Evolutionary conservation across 352 stramenopile species (phyloP).

Genomic region (Globisporangium echinulatum): DNA sequence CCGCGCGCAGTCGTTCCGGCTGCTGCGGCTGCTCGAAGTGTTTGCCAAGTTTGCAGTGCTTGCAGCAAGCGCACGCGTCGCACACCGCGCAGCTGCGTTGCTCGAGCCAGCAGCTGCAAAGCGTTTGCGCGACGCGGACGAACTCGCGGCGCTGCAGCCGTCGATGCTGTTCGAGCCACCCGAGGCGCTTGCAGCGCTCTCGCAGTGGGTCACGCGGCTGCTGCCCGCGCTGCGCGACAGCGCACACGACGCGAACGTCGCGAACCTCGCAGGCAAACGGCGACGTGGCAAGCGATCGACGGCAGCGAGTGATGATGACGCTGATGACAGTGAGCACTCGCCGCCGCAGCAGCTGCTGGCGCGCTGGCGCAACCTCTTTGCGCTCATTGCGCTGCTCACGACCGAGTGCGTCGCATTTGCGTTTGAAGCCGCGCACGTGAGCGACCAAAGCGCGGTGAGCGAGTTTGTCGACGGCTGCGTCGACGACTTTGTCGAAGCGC

Average conservation of each 20-base stretch:
- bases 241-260: conserved; percentile 23
- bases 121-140: conserved; percentile 28
- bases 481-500: conserved; percentile 34
- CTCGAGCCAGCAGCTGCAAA: conserved; percentile 33
- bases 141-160: conserved; percentile 44
- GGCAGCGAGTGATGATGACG: background rate
- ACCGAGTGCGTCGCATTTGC: conserved; percentile 62
- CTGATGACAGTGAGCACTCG: conserved; percentile 20
- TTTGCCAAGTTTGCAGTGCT: conserved; percentile 60
- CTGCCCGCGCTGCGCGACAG: conserved; percentile 45
- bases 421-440: conserved; percentile 38
- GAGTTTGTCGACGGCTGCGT: conserved; percentile 48
- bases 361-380: conserved; percentile 73
- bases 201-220: conserved; percentile 45
- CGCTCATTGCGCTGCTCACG: conserved; percentile 43
- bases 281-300: conserved; percentile 27
- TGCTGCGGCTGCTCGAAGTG: conserved; percentile 64
- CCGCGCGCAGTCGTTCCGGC: conserved; percentile 44
- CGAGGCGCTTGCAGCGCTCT: conserved; percentile 29
- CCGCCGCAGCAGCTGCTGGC: conserved; percentile 34
- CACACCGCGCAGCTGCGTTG: conserved; percentile 37
- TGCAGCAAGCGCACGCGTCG: conserved; percentile 42
- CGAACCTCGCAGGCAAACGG: conserved; percentile 41
- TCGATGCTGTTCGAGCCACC: conserved; percentile 59
- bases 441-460: conserved; percentile 26